Base-by-base conservation (phyloP, 2,329 filamentous ascomycete species). In the Pseudogymnoascus sp. region DNA sequence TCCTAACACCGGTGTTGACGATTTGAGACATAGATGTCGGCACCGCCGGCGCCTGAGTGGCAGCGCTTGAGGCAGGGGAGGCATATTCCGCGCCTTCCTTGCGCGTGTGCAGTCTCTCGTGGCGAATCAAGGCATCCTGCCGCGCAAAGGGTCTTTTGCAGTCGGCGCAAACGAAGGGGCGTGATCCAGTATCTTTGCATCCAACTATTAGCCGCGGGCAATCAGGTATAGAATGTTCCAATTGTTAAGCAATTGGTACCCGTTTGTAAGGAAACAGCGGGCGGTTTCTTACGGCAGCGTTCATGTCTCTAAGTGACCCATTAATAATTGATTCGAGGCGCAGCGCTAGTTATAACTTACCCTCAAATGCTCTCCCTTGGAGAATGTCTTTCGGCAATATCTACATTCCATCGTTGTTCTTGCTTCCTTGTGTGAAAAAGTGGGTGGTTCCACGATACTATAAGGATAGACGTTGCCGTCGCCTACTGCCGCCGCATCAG, bases 121-220 rank as follows among this genome's bases (percentile, higher is more conserved):
- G 77, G 9, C 77, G 75, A 35, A 73, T 73, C n/a, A 78, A 73
- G 14, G 77, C 75, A 69, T 79, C 77, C 65, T 78, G 75, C 52
- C 77, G 72, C 16, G 75, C 74, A 68, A 79, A 79, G 3, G 75
- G 72, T 52, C 76, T 70, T 16, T 70, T 68, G 64, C 77, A 78
- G 59, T 74, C 69, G 67, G 73, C 75, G 66, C 77, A 79, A 55
- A 72, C 68, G 61, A 74, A 79, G 16, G 76, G 77, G 66, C 75
- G 76, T 9, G 72, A 72, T 55, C 75, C 75, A 45, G 75, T 77
- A 64, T 77, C 75, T 76, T 62, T 37, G 7, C 58, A 21, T n/a
- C 3, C 14, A 25, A 23, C n/a, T 37, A 23, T 40, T 23, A 60
- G 33, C n/a, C 58, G 28, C 31, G n/a, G 52, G 63, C 18, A 45